phyloP scores from a whole-genome alignment of 1,284 basidiomycete species.

The Tremellales sp. region DNA sequence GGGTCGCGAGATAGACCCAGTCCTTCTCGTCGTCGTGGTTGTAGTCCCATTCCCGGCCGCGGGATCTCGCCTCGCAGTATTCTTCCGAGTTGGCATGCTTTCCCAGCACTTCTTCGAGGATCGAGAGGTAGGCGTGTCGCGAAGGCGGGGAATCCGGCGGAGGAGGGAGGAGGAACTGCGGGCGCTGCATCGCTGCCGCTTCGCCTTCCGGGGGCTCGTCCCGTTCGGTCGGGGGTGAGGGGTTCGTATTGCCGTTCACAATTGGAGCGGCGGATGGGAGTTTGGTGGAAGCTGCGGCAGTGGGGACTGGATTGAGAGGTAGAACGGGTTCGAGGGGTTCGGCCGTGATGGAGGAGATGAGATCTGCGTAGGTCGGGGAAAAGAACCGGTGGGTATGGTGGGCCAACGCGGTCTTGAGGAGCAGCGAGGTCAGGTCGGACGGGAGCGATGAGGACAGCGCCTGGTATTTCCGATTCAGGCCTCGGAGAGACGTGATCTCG shows the following conservation, averaged over 20 bases:
- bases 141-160: conserved; percentile 35
- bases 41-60: too few relatives aligned
- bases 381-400: conserved; percentile 45
- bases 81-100: conserved; percentile 36
- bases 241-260: not conserved
- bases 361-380: conserved; percentile 43
- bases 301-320: not conserved
- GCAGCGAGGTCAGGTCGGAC: conserved; percentile 24
- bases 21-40: conserved; percentile 31
- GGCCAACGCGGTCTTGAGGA: conserved; percentile 36
- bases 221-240: not conserved
- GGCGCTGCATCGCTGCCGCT: conserved; percentile 8
- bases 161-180: conserved; percentile 36
- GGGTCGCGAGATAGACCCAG: conserved; percentile 44
- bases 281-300: not conserved
- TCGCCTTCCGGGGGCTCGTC: not conserved
- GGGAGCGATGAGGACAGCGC: conserved; percentile 30
- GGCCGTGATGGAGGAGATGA: conserved; percentile 42
- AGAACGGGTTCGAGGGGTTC: conserved; percentile 14
- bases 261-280: not conserved
- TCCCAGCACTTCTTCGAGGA: conserved; percentile 42
- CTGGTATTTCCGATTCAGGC: conserved; percentile 31
- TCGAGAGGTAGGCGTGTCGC: conserved; percentile 32
- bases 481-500: conserved; percentile 40
- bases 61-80: conserved; percentile 20